Percentiles rank a stretch among this genome's conserved stretches.
These are phyloP conservation scores for Candida yuanshanica DNA, from an alignment of 805 yeast species.

Conservation along the genomic window DNA sequence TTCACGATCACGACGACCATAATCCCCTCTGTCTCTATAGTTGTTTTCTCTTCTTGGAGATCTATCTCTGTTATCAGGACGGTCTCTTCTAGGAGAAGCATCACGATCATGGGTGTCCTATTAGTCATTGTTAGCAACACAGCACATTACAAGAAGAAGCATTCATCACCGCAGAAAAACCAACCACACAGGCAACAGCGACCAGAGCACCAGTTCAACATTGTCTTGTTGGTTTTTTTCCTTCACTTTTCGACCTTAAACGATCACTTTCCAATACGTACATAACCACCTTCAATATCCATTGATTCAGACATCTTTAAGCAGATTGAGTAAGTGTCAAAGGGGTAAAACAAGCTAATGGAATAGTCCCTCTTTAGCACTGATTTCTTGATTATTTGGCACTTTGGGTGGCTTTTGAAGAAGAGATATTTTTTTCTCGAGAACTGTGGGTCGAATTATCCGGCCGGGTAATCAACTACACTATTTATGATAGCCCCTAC, in stretches of 20 bases:
- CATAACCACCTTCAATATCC: slow-evolving; percentile 4
- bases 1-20: slow-evolving; percentile 26
- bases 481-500: no score
- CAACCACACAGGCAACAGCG: no score
- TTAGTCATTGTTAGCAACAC: slow-evolving; percentile 7
- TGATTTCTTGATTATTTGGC: no score
- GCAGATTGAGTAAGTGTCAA: not conserved
- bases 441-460: no score
- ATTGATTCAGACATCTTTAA: slow-evolving; percentile 3
- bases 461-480: no score
- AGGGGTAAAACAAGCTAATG: no score
- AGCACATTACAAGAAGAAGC: not conserved
- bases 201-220: not conserved
- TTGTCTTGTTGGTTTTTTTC: not conserved
- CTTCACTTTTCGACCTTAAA: no score
- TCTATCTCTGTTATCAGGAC: slow-evolving; percentile 20
- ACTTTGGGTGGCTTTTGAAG: no score
- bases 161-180: no score
- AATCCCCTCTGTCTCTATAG: slow-evolving; percentile 31
- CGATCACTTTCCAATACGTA: slow-evolving; percentile 1
- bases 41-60: slow-evolving; percentile 31
- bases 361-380: no score
- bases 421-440: no score
- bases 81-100: slow-evolving; percentile 25
- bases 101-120: slow-evolving; percentile 24